Evolutionary conservation across 2,329 filamentous ascomycete species (phyloP), one percentile per base, ranked within the genome.

Genomic region (Bipolaris sorokiniana): DNA sequence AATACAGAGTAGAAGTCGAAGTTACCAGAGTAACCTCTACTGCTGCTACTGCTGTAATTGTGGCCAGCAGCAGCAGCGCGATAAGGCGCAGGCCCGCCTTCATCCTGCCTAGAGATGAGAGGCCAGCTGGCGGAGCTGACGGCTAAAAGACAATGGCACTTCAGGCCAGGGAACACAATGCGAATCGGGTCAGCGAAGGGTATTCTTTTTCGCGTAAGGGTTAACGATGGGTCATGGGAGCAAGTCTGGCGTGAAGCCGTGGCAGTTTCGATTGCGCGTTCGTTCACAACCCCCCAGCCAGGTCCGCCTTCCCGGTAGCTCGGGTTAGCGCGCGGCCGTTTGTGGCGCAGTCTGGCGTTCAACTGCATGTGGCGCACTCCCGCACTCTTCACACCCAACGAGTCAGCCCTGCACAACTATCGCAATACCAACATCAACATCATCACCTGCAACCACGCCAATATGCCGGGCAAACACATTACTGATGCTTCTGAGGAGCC

Each of bases 391-490:
- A 52, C 42, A 45, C 31, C 31, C 15, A 45, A 34, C 9, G 42
- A 59, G 52, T 57, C 59, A 62, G 59, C 56, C 59, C 50, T 54
- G 49, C 54, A 40, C 51, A 54, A 36, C 33, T 31, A 45, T 42
- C 38, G 20, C 44, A 34, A 23, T 48, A 47, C 51, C 56, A 62
- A 48, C 26, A 33, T 50, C 56, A 62, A 46, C 26, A 33, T 13
- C 42, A 46, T 28, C 55, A 52, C 47, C 36, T 22, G 28, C 15
- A 34, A 48, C 54, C 40, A 46, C 58, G 44, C 58, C 33, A 63
- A 18, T 10, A 77, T 77, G 74, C 71, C 75, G 13, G 72, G 71
- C 38, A 77, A 72, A 58, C 61, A 71, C 18, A 18, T 67, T 5
- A 18, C 57, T 6, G 48, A 40, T 15, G 44, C 58, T 10, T 51